Evolutionary conservation across 2,329 filamentous ascomycete species (phyloP).

Genomic region (Calonectria fujianensis): DNA sequence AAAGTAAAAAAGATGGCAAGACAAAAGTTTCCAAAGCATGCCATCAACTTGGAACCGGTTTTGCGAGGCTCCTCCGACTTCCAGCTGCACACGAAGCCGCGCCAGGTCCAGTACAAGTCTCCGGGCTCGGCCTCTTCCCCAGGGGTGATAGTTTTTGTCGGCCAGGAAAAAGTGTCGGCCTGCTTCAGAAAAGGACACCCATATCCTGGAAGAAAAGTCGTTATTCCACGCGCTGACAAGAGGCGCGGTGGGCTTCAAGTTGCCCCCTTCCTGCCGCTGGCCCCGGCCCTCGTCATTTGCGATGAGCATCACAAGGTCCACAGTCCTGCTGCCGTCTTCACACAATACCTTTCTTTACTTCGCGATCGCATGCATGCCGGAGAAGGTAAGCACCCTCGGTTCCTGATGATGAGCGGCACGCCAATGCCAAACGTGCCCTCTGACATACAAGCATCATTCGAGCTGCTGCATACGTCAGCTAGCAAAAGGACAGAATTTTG

Average conservation of each 20-base stretch:
- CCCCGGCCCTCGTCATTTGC: conserved; percentile 10
- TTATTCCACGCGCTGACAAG: conserved; percentile 6
- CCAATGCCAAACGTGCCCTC: conserved; percentile 16
- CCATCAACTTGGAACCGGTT: conserved; percentile 3
- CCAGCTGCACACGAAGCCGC: not conserved
- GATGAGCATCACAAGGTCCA: conserved; percentile 19
- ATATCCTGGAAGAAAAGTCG: not conserved
- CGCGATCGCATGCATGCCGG: conserved; percentile 3
- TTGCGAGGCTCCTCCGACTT: conserved; percentile 10
- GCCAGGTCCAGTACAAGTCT: conserved; percentile 2
- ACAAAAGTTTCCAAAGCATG: not conserved
- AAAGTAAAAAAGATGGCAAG: conserved; percentile 13
- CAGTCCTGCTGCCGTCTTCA: conserved; percentile 7
- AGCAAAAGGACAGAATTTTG: not conserved
- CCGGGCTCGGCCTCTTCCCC: not conserved
- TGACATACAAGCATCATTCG: conserved; percentile 12
- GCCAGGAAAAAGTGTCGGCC: conserved; percentile 12
- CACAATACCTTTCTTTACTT: not conserved
- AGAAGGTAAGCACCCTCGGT: conserved; percentile 1
- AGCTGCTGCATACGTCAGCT: not conserved
- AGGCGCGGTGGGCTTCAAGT: conserved; percentile 10
- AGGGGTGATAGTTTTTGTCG: conserved; percentile 8
- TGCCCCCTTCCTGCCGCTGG: conserved; percentile 11
- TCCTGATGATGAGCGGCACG: conserved; percentile 15
- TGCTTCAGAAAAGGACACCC: conserved; percentile 12